These are phyloP conservation scores for Geotrichum klebahnii DNA, from an alignment of 1,139 yeast species.

Conservation along the genomic window DNA sequence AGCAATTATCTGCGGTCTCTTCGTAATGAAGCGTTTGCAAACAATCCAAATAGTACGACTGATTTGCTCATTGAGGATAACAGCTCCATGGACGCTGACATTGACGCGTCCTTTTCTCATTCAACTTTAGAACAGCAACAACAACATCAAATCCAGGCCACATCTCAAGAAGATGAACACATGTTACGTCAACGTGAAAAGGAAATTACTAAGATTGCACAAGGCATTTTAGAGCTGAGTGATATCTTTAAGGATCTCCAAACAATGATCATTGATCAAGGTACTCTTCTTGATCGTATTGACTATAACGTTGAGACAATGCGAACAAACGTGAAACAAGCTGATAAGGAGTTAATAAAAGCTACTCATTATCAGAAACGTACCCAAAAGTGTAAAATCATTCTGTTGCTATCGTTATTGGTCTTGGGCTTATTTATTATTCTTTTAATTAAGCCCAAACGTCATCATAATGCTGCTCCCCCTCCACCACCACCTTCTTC, in stretches of 20 bases:
- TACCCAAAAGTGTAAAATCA: constrained; percentile 86
- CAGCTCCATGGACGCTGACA: constrained; percentile 36
- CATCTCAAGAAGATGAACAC: constrained; percentile 22
- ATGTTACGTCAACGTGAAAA: constrained; percentile 60
- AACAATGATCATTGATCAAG: constrained; percentile 88
- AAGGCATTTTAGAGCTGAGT: constrained; percentile 88
- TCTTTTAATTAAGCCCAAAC: constrained; percentile 63
- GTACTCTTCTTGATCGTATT: constrained; percentile 85
- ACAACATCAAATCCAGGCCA: constrained; percentile 10
- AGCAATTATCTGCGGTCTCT: constrained; percentile 72
- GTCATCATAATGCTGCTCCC: constrained; percentile 26
- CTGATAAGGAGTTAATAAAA: constrained; percentile 69
- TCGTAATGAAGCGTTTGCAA: constrained; percentile 37
- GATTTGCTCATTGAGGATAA: constrained; percentile 5
- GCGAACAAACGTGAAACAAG: constrained; percentile 66
- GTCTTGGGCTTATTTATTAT: constrained; percentile 70
- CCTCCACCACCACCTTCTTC: constrained; percentile 19
- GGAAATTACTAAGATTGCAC: constrained; percentile 85
- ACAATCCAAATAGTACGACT: background rate
- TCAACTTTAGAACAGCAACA: constrained; percentile 43
- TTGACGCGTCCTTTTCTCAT: constrained; percentile 42
- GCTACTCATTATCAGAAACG: constrained; percentile 82
- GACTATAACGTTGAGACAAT: constrained; percentile 86
- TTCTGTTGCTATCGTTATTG: constrained; percentile 63
- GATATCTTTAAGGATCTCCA: constrained; percentile 93